Percentiles rank a stretch among this genome's conserved stretches.
phyloP scores from a whole-genome alignment of 2,329 filamentous ascomycete species.

The Hypoxylon sp. region DNA sequence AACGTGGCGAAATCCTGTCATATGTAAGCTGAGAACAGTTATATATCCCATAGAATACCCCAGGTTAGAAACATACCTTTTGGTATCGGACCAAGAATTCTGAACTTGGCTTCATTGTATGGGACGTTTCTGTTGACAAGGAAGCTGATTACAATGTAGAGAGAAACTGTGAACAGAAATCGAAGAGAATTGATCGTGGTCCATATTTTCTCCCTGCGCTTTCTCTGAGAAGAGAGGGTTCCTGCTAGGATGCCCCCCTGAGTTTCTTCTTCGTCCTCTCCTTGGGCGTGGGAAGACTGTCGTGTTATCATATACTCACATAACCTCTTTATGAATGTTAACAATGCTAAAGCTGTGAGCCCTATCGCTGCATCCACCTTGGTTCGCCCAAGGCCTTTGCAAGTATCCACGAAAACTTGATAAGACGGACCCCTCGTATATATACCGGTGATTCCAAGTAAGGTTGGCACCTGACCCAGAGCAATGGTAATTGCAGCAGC shows the following conservation, averaged over 20 bases:
- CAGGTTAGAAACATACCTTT: constrained; percentile 1
- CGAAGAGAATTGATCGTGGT: constrained; percentile 11
- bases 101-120: constrained; percentile 5
- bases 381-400: constrained; percentile 3
- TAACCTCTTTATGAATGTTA: constrained; percentile 15
- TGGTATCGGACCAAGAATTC: constrained; percentile 16
- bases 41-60: not conserved
- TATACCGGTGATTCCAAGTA: constrained; percentile 12
- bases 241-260: not conserved
- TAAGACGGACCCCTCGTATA: constrained; percentile 13
- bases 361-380: constrained; percentile 24
- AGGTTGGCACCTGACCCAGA: constrained; percentile 16
- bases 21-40: not conserved
- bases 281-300: not conserved
- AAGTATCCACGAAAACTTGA: constrained; percentile 19
- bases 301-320: constrained; percentile 2
- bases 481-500: constrained; percentile 23
- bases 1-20: constrained; percentile 5
- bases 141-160: constrained; percentile 14
- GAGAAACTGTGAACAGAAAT: not conserved
- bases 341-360: constrained; percentile 14
- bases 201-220: constrained; percentile 9
- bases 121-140: constrained; percentile 7
- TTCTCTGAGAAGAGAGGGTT: not conserved
- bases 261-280: not conserved